These are phyloP conservation scores for Pichia sp. DNA, from an alignment of 1,139 yeast genomes.

Conservation along the genomic window DNA sequence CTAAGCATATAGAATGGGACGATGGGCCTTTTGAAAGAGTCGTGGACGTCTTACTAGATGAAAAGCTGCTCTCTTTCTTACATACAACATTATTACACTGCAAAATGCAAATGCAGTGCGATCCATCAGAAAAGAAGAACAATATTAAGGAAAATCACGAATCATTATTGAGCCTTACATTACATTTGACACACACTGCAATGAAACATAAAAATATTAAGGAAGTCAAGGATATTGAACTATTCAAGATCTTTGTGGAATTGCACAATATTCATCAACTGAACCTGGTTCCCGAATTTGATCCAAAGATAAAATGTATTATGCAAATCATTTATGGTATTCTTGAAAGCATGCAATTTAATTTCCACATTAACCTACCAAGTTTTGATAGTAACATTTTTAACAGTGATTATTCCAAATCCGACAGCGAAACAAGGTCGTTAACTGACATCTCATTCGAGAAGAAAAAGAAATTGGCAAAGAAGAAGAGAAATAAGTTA, in stretches of 20 bases:
- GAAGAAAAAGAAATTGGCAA: conserved; percentile 46
- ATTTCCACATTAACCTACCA: conserved; percentile 20
- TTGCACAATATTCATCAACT: conserved; percentile 3
- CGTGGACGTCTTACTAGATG: conserved; percentile 49
- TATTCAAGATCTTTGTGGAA: conserved; percentile 31
- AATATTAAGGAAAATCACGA: conserved; percentile 37
- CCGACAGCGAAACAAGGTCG: conserved; percentile 9
- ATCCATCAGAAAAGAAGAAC: not conserved
- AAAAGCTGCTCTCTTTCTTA: conserved; percentile 51
- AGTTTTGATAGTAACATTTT: conserved; percentile 18
- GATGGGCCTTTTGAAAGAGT: conserved; percentile 39
- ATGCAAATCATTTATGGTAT: conserved; percentile 37
- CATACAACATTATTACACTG: conserved; percentile 48
- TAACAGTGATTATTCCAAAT: conserved; percentile 1
- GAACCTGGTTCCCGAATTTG: conserved; percentile 1
- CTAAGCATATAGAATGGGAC: conserved; percentile 38
- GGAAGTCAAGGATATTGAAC: conserved; percentile 10
- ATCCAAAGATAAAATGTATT: conserved; percentile 31
- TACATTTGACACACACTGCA: conserved; percentile 70
- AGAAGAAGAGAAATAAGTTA: conserved; percentile 46
- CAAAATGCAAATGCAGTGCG: conserved; percentile 21
- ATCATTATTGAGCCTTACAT: conserved; percentile 50
- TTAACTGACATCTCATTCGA: conserved; percentile 27
- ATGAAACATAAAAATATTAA: conserved; percentile 20
- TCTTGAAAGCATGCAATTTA: conserved; percentile 20